These are phyloP conservation scores for Metschnikowia colocasiae DNA, from an alignment of 805 yeast species.

Conservation along the genomic window DNA sequence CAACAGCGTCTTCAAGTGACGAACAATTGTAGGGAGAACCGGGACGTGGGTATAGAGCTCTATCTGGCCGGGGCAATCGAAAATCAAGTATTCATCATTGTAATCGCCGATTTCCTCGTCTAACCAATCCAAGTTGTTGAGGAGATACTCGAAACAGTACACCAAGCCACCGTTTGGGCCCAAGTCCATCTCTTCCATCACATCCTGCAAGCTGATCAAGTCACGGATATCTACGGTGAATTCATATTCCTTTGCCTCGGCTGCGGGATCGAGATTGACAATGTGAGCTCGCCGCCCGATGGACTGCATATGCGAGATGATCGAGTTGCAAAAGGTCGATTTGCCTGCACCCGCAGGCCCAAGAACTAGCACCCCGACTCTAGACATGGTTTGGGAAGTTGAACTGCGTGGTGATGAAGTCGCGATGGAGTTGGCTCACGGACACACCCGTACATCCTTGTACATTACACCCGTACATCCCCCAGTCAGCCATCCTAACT, in stretches of 20 bases:
- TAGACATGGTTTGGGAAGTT: constrained; percentile 55
- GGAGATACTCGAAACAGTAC: constrained; percentile 87
- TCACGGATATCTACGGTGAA: constrained; percentile 92
- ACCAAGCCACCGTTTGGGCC: constrained; percentile 96
- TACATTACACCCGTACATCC: neutral
- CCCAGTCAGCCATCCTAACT: neutral
- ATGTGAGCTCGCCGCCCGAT: constrained; percentile 91
- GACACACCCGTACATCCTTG: neutral
- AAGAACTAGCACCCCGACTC: constrained; percentile 88
- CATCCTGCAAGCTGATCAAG: constrained; percentile 85
- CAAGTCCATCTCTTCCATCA: constrained; percentile 86
- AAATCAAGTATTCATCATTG: constrained; percentile 88
- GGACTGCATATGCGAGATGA: constrained; percentile 83
- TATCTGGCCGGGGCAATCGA: constrained; percentile 97
- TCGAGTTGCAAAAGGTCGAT: constrained; percentile 85
- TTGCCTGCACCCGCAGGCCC: constrained; percentile 99
- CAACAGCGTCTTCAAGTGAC: constrained; percentile 73
- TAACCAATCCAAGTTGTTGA: constrained; percentile 92
- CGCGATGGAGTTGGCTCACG: neutral
- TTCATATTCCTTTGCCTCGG: constrained; percentile 87
- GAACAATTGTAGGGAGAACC: constrained; percentile 82
- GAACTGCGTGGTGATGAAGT: neutral
- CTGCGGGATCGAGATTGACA: constrained; percentile 95
- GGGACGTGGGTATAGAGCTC: constrained; percentile 94
- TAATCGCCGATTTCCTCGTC: constrained; percentile 96